Evolutionary conservation across 2,329 filamentous ascomycete species (phyloP).

Genomic region (Colletotrichum ledebouriae): DNA sequence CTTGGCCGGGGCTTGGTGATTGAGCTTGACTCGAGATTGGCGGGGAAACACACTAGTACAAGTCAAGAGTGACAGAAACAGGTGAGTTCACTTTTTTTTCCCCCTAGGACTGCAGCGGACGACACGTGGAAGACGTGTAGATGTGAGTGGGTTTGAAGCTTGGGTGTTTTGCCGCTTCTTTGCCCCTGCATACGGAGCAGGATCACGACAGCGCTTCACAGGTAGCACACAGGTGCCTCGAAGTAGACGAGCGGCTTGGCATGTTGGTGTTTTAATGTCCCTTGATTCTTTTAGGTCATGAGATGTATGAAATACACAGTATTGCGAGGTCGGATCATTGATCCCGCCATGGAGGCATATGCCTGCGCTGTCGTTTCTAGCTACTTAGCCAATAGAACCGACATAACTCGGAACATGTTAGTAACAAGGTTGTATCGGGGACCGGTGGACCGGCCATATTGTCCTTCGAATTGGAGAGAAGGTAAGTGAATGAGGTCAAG

Average conservation of each 20-base stretch:
- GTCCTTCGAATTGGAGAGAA: not conserved
- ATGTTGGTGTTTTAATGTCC: not conserved
- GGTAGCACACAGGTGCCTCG: not conserved
- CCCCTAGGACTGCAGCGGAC: not conserved
- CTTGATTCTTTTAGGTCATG: constrained; percentile 31
- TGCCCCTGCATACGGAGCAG: no score
- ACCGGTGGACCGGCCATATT: not conserved
- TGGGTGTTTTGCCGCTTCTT: not conserved
- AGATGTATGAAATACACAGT: not conserved
- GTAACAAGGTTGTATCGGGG: constrained; percentile 16
- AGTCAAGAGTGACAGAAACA: not conserved
- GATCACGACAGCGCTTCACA: not conserved
- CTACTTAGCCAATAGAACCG: constrained; percentile 18
- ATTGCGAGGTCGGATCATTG: not conserved
- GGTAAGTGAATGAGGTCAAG: constrained; percentile 2
- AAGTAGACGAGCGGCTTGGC: constrained; percentile 1
- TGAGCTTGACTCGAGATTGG: constrained; percentile 14
- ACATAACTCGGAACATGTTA: constrained; percentile 7
- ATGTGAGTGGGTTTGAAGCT: constrained; percentile 19
- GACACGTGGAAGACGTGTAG: constrained; percentile 7
- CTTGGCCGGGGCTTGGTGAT: not conserved
- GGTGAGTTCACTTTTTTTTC: not conserved
- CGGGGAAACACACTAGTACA: not conserved
- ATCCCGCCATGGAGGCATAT: not conserved
- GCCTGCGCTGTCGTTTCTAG: not conserved